These are phyloP conservation scores for Penicillium sp. DNA, from an alignment of 2,329 filamentous ascomycete genomes.

Conservation along the genomic window DNA sequence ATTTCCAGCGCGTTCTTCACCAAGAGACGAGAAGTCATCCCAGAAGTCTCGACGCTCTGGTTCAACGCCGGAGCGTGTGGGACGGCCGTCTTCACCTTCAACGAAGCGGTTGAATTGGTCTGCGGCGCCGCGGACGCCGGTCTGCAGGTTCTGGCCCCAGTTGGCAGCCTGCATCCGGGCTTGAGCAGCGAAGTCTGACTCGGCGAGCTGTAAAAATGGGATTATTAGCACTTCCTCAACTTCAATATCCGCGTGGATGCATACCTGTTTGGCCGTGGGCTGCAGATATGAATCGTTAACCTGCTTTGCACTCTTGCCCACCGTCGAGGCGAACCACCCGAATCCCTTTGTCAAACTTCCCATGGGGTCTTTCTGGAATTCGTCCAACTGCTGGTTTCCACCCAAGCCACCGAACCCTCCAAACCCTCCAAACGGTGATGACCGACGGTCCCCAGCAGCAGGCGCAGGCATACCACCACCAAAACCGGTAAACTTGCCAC, in stretches of 20 bases:
- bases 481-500: slow-evolving; percentile 89
- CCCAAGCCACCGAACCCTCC: slow-evolving; percentile 30
- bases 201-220: slow-evolving; percentile 60
- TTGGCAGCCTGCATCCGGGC: slow-evolving; percentile 57
- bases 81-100: slow-evolving; percentile 60
- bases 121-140: slow-evolving; percentile 69
- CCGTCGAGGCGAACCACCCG: slow-evolving; percentile 86
- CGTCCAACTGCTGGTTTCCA: slow-evolving; percentile 69
- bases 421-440: slow-evolving; percentile 23
- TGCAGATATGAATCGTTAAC: slow-evolving; percentile 91
- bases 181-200: slow-evolving; percentile 74
- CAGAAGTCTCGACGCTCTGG: slow-evolving; percentile 79
- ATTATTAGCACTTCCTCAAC: neutral
- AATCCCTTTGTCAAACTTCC: slow-evolving; percentile 88
- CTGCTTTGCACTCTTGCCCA: slow-evolving; percentile 85
- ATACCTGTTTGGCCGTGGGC: slow-evolving; percentile 83
- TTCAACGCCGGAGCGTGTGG: slow-evolving; percentile 53
- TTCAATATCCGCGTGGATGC: neutral
- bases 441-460: slow-evolving; percentile 32
- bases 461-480: slow-evolving; percentile 68
- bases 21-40: slow-evolving; percentile 79
- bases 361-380: slow-evolving; percentile 87
- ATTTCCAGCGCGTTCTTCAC: neutral
- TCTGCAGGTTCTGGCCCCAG: slow-evolving; percentile 61
- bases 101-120: slow-evolving; percentile 84